Percentiles rank a stretch among this genome's conserved stretches.
phyloP scores from a whole-genome alignment of 2,329 filamentous ascomycete genomes.

The Fusarium transvaalense region DNA sequence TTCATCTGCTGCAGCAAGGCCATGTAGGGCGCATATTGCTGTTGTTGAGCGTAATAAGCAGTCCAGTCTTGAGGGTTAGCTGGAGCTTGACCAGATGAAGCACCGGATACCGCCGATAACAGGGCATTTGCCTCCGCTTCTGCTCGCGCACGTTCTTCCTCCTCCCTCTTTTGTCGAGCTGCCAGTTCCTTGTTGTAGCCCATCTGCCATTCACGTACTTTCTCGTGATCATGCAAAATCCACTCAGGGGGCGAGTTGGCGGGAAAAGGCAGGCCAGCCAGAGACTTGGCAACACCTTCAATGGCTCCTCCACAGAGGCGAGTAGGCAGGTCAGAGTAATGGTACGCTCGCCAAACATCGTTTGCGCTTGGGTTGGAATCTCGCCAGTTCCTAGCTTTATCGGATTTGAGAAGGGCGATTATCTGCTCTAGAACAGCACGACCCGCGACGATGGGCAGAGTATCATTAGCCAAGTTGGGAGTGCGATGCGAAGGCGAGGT shows the following conservation, averaged over 20 bases:
- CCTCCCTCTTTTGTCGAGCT: conserved; percentile 55
- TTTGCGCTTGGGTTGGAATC: conserved; percentile 57
- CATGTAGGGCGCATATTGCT: conserved; percentile 59
- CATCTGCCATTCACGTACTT: conserved; percentile 65
- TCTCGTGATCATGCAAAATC: conserved; percentile 61
- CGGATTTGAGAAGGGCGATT: conserved; percentile 59
- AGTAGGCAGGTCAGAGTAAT: conserved; percentile 59
- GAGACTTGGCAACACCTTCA: conserved; percentile 57
- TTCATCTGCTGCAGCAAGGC: conserved; percentile 58
- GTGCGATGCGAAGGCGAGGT: conserved; percentile 22
- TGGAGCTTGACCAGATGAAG: conserved; percentile 41
- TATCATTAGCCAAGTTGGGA: conserved; percentile 34
- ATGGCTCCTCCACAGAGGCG: conserved; percentile 59
- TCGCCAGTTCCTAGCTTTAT: conserved; percentile 58
- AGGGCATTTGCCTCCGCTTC: conserved; percentile 52
- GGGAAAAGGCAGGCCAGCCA: conserved; percentile 63
- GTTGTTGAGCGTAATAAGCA: conserved; percentile 58
- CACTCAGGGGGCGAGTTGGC: conserved; percentile 65
- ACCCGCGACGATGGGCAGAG: conserved; percentile 50
- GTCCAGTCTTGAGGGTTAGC: conserved; percentile 54
- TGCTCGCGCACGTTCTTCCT: conserved; percentile 54
- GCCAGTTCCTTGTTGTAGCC: conserved; percentile 60
- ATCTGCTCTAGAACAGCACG: conserved; percentile 57
- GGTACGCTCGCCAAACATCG: conserved; percentile 49
- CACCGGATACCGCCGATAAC: conserved; percentile 39